phyloP scores from a whole-genome alignment of 2,329 filamentous ascomycete species.

The Exophiala dermatitidis region DNA sequence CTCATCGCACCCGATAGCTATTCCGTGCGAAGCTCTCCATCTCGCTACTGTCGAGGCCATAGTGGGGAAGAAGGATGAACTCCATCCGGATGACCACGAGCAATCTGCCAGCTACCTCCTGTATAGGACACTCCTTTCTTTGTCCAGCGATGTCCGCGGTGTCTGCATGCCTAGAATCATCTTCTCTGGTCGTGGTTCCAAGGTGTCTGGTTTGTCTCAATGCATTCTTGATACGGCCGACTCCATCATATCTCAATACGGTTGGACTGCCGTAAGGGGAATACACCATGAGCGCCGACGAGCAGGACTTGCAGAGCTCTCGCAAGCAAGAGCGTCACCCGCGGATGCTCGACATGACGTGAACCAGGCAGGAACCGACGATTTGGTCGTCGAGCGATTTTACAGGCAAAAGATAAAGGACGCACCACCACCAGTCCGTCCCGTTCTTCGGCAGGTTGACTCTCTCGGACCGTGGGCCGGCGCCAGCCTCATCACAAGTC shows the following conservation, averaged over 20 bases:
- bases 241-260: constrained; percentile 55
- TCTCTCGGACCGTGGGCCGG: constrained; percentile 59
- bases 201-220: constrained; percentile 69
- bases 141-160: constrained; percentile 75
- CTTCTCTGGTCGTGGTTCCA: constrained; percentile 73
- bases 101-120: constrained; percentile 68
- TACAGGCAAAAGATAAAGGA: constrained; percentile 41
- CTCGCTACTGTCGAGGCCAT: constrained; percentile 69
- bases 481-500: constrained; percentile 52
- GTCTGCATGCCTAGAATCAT: constrained; percentile 83
- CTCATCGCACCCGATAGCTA: constrained; percentile 31
- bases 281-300: constrained; percentile 36
- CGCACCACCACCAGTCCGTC: constrained; percentile 34
- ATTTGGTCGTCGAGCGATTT: constrained; percentile 54
- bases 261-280: constrained; percentile 71
- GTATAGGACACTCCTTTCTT: constrained; percentile 64
- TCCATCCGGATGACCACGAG: constrained; percentile 78
- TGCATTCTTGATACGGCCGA: constrained; percentile 71
- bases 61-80: constrained; percentile 52
- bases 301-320: constrained; percentile 29
- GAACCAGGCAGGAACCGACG: constrained; percentile 44
- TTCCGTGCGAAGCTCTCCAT: constrained; percentile 65
- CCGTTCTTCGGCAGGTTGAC: constrained; percentile 48
- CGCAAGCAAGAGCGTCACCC: constrained; percentile 17
- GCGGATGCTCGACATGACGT: constrained; percentile 24